Base-by-base conservation (phyloP, 305 asterid genomes). In the Solanum hybrid region DNA sequence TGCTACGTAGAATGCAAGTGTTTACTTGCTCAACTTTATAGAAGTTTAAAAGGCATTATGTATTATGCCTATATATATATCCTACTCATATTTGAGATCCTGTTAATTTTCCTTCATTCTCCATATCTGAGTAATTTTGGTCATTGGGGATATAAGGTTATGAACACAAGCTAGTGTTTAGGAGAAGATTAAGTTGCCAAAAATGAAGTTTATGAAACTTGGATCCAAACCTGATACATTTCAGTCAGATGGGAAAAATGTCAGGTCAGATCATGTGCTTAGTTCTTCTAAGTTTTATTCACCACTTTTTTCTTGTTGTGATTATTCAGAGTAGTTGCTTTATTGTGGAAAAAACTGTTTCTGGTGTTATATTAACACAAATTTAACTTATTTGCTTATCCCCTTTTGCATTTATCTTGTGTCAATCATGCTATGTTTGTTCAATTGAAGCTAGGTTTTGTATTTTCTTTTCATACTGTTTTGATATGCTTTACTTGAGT, bases 161-260 rank as follows among this genome's bases (percentile, higher is more conserved):
- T 61, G 71, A 61, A 61, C 71, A 8, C 24, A 61, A 61, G 71
- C 26, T 61, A 71, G 77, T 24, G 76, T 26, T 10, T 6, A 28
- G 78, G 20, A 26, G 34, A 26, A 73, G 78, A 73, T 75, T 75
- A 92, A 86, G 92, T 88, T 89, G 92, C 89, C 81, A 20, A 92
- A 80, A 92, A 97, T 97, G 99, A 61, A 61, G 71, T 61, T 61
- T 9, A 61, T 61, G 71, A 61, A 61, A 61, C 71, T 61, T 61
- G 71, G 71, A 61, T 61, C 71, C 26, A 61, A 61, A 61, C 71
- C 71, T 8, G 71, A 61, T 61, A 61, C 71, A 97, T 97, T 97
- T 91, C 98, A 97, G 94, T 92, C 96, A 12, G 98, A 96, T 87
- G 99, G 93, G 40, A 93, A 94, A 91, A 93, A 92, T 92, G 92